A percentile compares a stretch with the other conserved stretches of the same genome.
phyloP scores from a whole-genome alignment of 1,284 basidiomycete species.

The Naganishia sp. region DNA sequence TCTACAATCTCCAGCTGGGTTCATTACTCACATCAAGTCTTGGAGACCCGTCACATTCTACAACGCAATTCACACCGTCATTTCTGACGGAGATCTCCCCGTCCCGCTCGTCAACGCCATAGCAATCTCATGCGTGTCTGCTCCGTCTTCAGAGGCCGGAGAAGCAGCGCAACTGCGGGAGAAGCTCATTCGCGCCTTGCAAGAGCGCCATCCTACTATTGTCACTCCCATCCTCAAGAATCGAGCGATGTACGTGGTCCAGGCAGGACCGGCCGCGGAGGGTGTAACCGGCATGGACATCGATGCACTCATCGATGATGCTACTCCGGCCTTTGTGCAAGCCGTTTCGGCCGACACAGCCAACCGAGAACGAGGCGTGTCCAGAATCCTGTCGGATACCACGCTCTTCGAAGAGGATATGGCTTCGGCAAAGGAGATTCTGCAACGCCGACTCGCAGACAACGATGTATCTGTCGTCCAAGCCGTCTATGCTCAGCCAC shows the following conservation, averaged over 20 bases:
- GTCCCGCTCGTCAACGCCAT: constrained; percentile 38
- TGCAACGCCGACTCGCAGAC: constrained; percentile 67
- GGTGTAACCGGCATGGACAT: constrained; percentile 24
- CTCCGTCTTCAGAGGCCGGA: constrained; percentile 31
- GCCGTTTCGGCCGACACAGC: constrained; percentile 52
- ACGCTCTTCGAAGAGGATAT: constrained; percentile 36
- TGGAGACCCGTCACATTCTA: constrained; percentile 30
- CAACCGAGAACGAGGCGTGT: constrained; percentile 50
- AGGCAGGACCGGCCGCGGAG: constrained; percentile 17
- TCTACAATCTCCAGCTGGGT: neutral
- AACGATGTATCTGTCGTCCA: constrained; percentile 63
- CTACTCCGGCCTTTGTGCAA: constrained; percentile 44
- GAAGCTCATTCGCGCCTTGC: constrained; percentile 41
- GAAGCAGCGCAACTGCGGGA: constrained; percentile 37
- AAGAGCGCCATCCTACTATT: constrained; percentile 47
- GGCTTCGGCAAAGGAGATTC: constrained; percentile 42
- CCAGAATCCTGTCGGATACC: constrained; percentile 41
- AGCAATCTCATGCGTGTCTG: constrained; percentile 39
- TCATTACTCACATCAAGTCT: neutral
- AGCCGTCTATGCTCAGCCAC: constrained; percentile 63
- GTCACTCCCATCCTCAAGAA: constrained; percentile 35
- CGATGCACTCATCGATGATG: constrained; percentile 30
- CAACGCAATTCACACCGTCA: constrained; percentile 37
- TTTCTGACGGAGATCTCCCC: constrained; percentile 41
- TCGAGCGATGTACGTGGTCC: constrained; percentile 23